Evolutionary conservation across 1,139 yeast species (phyloP).

Genomic region (Hanseniaspora uvarum): DNA sequence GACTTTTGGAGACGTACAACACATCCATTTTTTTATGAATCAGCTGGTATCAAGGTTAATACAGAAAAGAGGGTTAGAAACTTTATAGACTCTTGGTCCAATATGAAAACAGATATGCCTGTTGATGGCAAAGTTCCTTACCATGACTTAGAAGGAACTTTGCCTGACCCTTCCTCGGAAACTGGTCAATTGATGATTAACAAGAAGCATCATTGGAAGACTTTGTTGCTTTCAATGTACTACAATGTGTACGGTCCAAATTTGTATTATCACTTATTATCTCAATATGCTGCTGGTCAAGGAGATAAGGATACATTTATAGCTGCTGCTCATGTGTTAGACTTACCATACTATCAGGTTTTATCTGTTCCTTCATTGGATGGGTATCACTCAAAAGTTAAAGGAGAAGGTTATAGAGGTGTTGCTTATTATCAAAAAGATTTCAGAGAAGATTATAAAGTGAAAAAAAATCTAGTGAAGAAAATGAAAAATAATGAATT

Average conservation of each 20-base stretch:
- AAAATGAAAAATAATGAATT: slow-evolving; percentile 20
- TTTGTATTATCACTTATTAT: slow-evolving; percentile 48
- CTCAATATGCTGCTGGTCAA: slow-evolving; percentile 66
- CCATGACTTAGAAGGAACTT: slow-evolving; percentile 49
- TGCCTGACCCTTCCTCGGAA: slow-evolving; percentile 57
- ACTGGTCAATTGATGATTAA: slow-evolving; percentile 53
- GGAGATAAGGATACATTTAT: slow-evolving; percentile 64
- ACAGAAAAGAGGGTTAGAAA: slow-evolving; percentile 21
- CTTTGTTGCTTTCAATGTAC: slow-evolving; percentile 45
- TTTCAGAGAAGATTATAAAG: slow-evolving; percentile 26
- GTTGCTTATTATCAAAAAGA: slow-evolving; percentile 31
- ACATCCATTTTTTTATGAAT: slow-evolving; percentile 15
- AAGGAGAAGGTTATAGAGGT: slow-evolving; percentile 26
- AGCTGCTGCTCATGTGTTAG: slow-evolving; percentile 49
- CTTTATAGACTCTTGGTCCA: slow-evolving; percentile 20
- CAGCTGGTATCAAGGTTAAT: slow-evolving; percentile 20
- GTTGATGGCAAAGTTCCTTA: slow-evolving; percentile 32
- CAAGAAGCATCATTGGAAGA: slow-evolving; percentile 42
- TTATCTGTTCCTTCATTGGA: slow-evolving; percentile 12
- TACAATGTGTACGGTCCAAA: slow-evolving; percentile 54
- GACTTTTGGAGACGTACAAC: slow-evolving; percentile 22
- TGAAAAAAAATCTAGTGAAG: slow-evolving; percentile 15
- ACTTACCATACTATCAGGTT: slow-evolving; percentile 46
- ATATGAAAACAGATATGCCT: slow-evolving; percentile 27
- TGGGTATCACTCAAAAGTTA: slow-evolving; percentile 16